Conservation (phyloP, 177 flowering plant genomes). For the Tripterygium wilfordii region DNA sequence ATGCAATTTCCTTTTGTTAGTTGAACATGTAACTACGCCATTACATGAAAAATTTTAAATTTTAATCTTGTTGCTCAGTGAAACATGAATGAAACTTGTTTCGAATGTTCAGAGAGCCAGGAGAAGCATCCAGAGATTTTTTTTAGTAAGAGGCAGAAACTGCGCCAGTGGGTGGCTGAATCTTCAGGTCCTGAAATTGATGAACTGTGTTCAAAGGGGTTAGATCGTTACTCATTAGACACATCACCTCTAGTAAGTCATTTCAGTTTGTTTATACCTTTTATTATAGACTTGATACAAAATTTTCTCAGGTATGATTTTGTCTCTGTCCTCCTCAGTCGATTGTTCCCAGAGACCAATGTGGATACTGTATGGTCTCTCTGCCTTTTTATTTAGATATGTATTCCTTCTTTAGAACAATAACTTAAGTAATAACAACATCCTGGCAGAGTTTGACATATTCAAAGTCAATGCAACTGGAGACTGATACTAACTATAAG, state of each 20-base stretch:
- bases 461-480: conserved; percentile 6
- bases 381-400: background rate
- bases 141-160: conserved; percentile 42
- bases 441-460: conserved; percentile 16
- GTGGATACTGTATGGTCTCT: conserved; percentile 29
- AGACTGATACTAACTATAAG: conserved; percentile 7
- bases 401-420: background rate
- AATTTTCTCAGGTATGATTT: conserved; percentile 47
- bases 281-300: conserved; percentile 6
- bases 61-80: no score
- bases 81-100: background rate
- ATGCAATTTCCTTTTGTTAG: no score
- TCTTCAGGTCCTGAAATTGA: conserved; percentile 30
- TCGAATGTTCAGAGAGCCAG: conserved; percentile 20
- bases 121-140: conserved; percentile 27
- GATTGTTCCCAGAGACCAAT: conserved; percentile 38
- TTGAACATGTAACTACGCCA: no score
- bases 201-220: conserved; percentile 41
- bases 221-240: no score
- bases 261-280: conserved; percentile 6
- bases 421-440: no score
- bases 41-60: no score
- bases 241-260: background rate
- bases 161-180: conserved; percentile 38
- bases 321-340: conserved; percentile 45